These are phyloP conservation scores for Saraca asoca DNA, from an alignment of 331 rosid genomes.

Conservation along the genomic window DNA sequence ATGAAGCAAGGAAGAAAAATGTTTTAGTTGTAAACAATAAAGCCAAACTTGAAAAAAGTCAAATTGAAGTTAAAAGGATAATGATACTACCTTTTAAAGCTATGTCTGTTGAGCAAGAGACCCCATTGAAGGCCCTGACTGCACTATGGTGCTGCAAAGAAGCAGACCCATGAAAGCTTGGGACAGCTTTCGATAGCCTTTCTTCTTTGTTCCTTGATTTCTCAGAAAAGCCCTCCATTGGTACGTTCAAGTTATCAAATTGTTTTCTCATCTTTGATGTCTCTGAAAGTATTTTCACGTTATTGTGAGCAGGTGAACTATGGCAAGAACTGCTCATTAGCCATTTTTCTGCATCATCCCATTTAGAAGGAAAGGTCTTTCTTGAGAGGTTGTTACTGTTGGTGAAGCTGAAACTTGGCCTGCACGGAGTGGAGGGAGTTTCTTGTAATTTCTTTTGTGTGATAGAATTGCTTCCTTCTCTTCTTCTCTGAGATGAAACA, in stretches of 20 bases:
- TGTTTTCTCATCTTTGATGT: constrained; percentile 46
- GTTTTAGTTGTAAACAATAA: neutral
- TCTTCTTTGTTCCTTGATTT: constrained; percentile 63
- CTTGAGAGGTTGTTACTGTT: constrained; percentile 53
- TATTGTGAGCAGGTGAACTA: constrained; percentile 74
- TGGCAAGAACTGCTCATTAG: constrained; percentile 76
- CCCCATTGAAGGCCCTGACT: constrained; percentile 49
- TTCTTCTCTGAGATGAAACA: constrained; percentile 52
- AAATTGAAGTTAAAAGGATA: constrained; percentile 25
- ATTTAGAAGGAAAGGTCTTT: constrained; percentile 83
- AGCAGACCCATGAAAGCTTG: constrained; percentile 52
- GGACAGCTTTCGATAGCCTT: constrained; percentile 58
- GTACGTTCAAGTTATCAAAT: constrained; percentile 57
- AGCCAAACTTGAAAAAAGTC: constrained; percentile 6
- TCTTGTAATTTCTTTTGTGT: constrained; percentile 51
- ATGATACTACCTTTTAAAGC: constrained; percentile 70
- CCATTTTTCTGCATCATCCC: constrained; percentile 99
- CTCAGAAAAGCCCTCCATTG: constrained; percentile 56
- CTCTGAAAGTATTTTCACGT: constrained; percentile 43
- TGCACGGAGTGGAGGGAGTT: constrained; percentile 89
- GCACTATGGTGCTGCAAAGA: constrained; percentile 56
- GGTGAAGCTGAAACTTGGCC: constrained; percentile 79
- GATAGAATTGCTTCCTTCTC: constrained; percentile 50
- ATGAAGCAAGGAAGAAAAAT: constrained; percentile 33
- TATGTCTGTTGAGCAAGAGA: constrained; percentile 53